Conservation (phyloP, 2,329 filamentous ascomycete species). For the Colletotrichum navitas region DNA sequence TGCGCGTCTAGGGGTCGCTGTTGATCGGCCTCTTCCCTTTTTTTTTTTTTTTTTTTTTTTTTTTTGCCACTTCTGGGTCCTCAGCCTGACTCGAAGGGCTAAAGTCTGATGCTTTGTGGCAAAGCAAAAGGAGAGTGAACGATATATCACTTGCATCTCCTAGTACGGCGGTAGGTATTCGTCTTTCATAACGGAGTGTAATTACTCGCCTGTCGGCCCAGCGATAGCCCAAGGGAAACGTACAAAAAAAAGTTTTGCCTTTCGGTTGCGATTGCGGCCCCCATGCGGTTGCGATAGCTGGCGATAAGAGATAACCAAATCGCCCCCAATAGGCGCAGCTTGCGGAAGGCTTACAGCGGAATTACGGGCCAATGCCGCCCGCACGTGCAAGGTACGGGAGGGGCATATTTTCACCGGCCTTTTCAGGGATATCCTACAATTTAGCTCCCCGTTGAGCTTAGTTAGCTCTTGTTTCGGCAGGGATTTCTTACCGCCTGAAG, state of each 20-base stretch:
- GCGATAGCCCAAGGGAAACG: neutral
- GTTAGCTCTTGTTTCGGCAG: slow-evolving; percentile 35
- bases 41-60: neutral
- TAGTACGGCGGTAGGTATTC: neutral
- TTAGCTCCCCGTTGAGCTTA: neutral
- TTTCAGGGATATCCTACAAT: slow-evolving; percentile 12
- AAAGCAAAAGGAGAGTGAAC: neutral
- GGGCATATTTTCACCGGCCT: slow-evolving; percentile 33
- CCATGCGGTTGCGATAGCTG: slow-evolving; percentile 10
- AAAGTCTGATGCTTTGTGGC: neutral
- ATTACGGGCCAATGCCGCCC: slow-evolving; percentile 39
- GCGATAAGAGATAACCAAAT: slow-evolving; percentile 22
- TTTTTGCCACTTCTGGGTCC: slow-evolving; percentile 19
- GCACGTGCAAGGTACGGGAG: slow-evolving; percentile 37
- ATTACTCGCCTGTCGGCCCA: neutral
- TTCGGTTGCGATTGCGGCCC: neutral
- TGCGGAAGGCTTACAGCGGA: slow-evolving; percentile 34
- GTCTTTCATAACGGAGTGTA: neutral
- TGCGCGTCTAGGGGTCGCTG: slow-evolving; percentile 33
- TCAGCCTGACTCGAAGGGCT: neutral
- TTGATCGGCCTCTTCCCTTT: slow-evolving; percentile 25
- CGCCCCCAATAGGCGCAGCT: slow-evolving; percentile 13
- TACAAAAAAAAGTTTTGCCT: slow-evolving; percentile 10
- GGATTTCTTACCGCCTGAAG: slow-evolving; percentile 37
- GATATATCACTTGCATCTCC: neutral